Evolutionary conservation across 805 yeast species (phyloP), one percentile per base, ranked within the genome.

Genomic region (Metschnikowia lunata): DNA sequence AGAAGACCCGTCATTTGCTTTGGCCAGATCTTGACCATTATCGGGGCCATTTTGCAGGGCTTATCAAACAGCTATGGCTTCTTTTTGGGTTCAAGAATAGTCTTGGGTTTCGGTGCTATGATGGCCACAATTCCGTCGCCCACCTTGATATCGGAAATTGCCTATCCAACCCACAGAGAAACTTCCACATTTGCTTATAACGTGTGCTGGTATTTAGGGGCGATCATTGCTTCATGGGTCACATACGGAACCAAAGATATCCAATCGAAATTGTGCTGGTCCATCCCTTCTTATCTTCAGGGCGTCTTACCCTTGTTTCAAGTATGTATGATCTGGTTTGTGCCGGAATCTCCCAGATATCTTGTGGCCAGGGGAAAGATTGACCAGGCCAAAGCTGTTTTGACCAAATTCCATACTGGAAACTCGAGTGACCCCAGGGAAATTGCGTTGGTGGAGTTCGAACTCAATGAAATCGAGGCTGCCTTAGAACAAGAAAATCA

Each of bases 271-370:
- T 50, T 51, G 67, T 62, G 72, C 26, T 79, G 83, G 83, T 74
- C 79, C 61, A 63, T 78, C 43, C 83, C 84, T 33, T 67, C 79
- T 10, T 67, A 67, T 40, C 47, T 79, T 34, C 84, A 79, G 60
- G 77, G 73, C 34, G 55, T 66, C 13, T 62, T 74, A 49, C 80
- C 83, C 2, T 23, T 69, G 3, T 13, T 72, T 23, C 80, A 75
- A 54, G 18, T 66, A 18, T 28, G 37, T 9, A 26, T 47, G 37
- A 38, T 57, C 28, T 36, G 52, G 36, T 38, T 51, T 29, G 64
- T 73, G 42, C 82, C 82, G 18, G 80, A 76, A 55, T 69, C 75
- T 12, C 80, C 80, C 48, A 63, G 80, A 55, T 76, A 46, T 53
- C 63, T 66, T 38, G 55, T 75, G 40, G 59, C 68, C 26, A 67